Evolutionary conservation across 345 rosid genomes (phyloP), one percentile per base, ranked within the genome.

Genomic region (Eucalyptus erythrocorys): DNA sequence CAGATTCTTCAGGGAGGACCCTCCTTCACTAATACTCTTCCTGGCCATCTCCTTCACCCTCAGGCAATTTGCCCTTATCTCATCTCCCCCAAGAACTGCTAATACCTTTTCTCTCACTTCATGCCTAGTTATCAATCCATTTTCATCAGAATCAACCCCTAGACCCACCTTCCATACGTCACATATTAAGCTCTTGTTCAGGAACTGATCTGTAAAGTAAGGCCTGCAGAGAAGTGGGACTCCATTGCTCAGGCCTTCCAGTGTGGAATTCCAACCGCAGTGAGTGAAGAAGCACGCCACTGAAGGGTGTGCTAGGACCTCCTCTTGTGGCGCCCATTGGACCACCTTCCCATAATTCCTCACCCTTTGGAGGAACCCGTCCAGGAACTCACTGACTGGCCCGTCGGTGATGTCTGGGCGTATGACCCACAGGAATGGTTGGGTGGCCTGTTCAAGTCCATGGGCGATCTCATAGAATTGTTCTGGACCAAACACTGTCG

Each of bases 201-300:
- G 88, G 84, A 89, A 87, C 27, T 93, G 92, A 80, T 91, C 94
- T 0, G n/a, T 48, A 5, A 64, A 26, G 59, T 90, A 88, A 47
- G 92, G 95, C 93, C 93, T 90, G 40, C 95, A 92, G 3, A 92
- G 86, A 48, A 93, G 89, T 4, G 93, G 92, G 10, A 90, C 85
- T n/a, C 93, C 94, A 50, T 45, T 55, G 88, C 87, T 89, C 50
- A 89, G 50, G 71, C 90, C 91, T 61, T 61, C 71, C 71, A 61
- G 32, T 13, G 71, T 61, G 71, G 71, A 61, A 61, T 61, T 61
- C 71, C 93, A 92, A 32, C 92, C 93, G 2, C 94, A 92, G 37
- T 92, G 93, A 13, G 88, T 89, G 26, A 92, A 30, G 86, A 92
- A 92, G 79, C 92, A 92, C 11, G 92, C 89, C 45, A 88, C 82